Percentiles rank a stretch among this genome's conserved stretches.
Evolutionary conservation across 2,329 filamentous ascomycete species (phyloP).

Genomic region (Penicillium sp.): DNA sequence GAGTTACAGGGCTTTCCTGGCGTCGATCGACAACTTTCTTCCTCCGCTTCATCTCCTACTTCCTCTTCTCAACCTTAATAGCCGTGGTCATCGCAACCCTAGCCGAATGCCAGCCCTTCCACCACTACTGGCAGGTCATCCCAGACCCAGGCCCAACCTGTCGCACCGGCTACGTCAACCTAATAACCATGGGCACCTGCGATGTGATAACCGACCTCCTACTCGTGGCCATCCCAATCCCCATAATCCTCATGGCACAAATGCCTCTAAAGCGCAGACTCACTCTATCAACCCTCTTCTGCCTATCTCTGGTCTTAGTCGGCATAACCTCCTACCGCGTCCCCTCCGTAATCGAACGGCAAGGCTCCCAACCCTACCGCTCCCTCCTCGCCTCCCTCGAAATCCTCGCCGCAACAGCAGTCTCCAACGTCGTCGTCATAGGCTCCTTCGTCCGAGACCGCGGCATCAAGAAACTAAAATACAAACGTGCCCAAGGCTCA

Average conservation of each 20-base stretch:
- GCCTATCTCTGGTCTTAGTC: slow-evolving; percentile 75
- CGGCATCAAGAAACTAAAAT: slow-evolving; percentile 85
- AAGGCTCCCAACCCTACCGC: slow-evolving; percentile 78
- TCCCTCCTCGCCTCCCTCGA: slow-evolving; percentile 88
- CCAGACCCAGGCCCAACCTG: slow-evolving; percentile 84
- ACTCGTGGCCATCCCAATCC: slow-evolving; percentile 82
- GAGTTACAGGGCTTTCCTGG: slow-evolving; percentile 80
- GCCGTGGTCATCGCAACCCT: slow-evolving; percentile 79
- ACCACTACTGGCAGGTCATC: slow-evolving; percentile 74
- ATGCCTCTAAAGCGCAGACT: slow-evolving; percentile 76
- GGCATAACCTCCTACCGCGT: slow-evolving; percentile 77
- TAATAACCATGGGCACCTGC: slow-evolving; percentile 84
- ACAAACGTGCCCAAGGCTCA: slow-evolving; percentile 50
- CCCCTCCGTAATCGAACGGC: slow-evolving; percentile 67
- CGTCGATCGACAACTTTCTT: slow-evolving; percentile 69
- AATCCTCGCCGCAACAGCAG: slow-evolving; percentile 79
- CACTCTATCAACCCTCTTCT: slow-evolving; percentile 77
- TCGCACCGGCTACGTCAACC: slow-evolving; percentile 79
- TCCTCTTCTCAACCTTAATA: slow-evolving; percentile 73
- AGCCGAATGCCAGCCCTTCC: slow-evolving; percentile 74
- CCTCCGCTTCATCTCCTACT: slow-evolving; percentile 69
- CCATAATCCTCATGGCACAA: slow-evolving; percentile 75
- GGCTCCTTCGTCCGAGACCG: slow-evolving; percentile 90
- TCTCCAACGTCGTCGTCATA: slow-evolving; percentile 84
- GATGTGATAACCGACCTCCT: slow-evolving; percentile 87